Base-by-base conservation (phyloP, 257 asterid species). In the Lycium ferocissimum region DNA sequence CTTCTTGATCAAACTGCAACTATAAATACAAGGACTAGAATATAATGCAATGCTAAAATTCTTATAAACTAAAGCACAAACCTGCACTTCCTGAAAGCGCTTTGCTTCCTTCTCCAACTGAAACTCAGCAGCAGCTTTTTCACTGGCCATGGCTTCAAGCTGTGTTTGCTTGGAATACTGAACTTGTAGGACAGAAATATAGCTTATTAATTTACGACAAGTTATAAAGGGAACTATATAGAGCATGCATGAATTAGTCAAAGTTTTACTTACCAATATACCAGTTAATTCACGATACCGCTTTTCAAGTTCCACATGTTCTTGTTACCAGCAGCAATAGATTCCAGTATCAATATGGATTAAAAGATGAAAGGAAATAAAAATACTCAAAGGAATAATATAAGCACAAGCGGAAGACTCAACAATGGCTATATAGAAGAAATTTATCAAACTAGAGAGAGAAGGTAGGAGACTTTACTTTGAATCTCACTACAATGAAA, bases 101-200 rank as follows among this genome's bases (percentile, higher is more conserved):
- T 94, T 96, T 87, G 90, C 87, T 91, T 96, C 98, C 92, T 96
- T 96, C 89, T 96, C 99, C 92, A 96, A 88, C 92, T 96, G 99
- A 92, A 96, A 95, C 92, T 95, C 98, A 47, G 98, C 98, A 20
- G 98, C 99, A 70, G 99, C 98, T 88, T 96, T 96, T 90, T 96
- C 98, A 83, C 97, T 94, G 80, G 99, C 92, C 97, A 95, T 95
- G 83, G 98, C 92, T 90, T 96, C 99, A 86, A 94, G 89, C 87
- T 94, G 99, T 81, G 99, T 96, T 92, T 96, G 99, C 88, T 96
- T 96, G 94, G 93, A 94, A 85, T 96, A 96, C 99, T 96, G 93
- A 76, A 83, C 20, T 33, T 35, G 78, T 15, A 79, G 47, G 79
- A 82, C 54, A 63, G 83, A 51, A 56, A 62, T 26, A 79, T 69